A percentile compares a stretch with the other conserved stretches of the same genome.
phyloP scores from a whole-genome alignment of 2,329 filamentous ascomycete genomes.

The Aspergillus jensenii region DNA sequence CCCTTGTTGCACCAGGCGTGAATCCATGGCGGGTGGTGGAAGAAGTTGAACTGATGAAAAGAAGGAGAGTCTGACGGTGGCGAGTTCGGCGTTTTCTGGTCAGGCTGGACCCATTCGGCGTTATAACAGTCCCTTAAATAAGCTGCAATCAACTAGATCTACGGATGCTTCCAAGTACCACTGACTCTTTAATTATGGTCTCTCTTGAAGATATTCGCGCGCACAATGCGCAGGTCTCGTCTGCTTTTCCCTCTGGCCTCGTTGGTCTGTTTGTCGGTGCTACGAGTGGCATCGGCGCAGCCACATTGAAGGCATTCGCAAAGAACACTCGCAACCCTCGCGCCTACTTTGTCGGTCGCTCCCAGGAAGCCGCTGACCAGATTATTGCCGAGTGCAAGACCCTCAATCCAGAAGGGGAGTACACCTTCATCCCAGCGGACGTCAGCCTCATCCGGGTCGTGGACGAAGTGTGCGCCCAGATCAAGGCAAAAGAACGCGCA shows the following conservation, averaged over 20 bases:
- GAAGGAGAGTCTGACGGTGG: background rate
- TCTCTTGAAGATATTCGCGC: background rate
- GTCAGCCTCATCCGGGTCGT: background rate
- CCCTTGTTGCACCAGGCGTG: no score
- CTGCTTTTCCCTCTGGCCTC: slow-evolving; percentile 25
- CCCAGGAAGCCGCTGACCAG: slow-evolving; percentile 37
- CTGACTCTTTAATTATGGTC: no score
- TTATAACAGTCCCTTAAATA: no score
- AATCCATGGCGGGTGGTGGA: no score
- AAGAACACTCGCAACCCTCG: slow-evolving; percentile 36
- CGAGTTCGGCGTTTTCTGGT: background rate
- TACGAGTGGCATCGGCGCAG: slow-evolving; percentile 53
- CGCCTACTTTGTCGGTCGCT: slow-evolving; percentile 52
- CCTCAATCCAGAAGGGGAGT: slow-evolving; percentile 38
- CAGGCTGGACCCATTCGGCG: background rate
- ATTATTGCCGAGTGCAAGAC: slow-evolving; percentile 44
- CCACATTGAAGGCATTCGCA: slow-evolving; percentile 47
- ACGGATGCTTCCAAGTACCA: no score
- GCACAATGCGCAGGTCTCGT: background rate
- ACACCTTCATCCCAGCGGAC: slow-evolving; percentile 9
- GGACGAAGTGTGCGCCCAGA: background rate
- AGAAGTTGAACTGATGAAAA: background rate
- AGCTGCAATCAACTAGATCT: no score
- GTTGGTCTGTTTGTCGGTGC: slow-evolving; percentile 54
- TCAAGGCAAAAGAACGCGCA: slow-evolving; percentile 35